Base-by-base conservation (phyloP, 441 rosid genomes). In the Erodium trifolium region DNA sequence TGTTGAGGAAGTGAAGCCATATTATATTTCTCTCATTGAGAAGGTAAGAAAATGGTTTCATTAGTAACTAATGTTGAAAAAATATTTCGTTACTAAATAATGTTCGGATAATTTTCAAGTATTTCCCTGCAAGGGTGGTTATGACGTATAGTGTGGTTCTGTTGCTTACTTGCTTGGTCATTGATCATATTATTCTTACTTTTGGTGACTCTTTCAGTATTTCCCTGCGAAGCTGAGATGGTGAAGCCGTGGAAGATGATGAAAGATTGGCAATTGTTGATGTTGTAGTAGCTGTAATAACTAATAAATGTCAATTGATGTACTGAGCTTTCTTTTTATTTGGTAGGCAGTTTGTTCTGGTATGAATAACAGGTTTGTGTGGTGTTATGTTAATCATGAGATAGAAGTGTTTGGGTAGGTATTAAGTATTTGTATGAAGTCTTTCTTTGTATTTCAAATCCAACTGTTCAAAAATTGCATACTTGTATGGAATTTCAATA, bases 1-100 rank as follows among this genome's bases (percentile, higher is more conserved):
- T 69, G 91, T 12, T 90, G 91, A 88, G 76, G 82, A 84, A 57
- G 97, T 91, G 53, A 90, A 86, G 72, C 97, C 97, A 2, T 91
- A 88, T 72, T 89, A 89, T 64, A 81, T 82, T 31, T 85, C 92
- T 74, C 96, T 93, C 8, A 84, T 93, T 19, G 71, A 81, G 19
- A 93, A 88, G 86, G 98, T 89, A 59, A 59, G 1, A 3, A 47
- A 23, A 23, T 23, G 49, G 0, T 9, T 10, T 43, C 49, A 43
- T 43, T 43, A 10, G 12, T 10, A 11, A 10, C 41, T 37, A 37
- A 37, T 31, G 34, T 31, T 31, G 3, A 31, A 31, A 31, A 31
- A 31, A 2, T 0, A 31, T 31, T 31, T 31, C 4, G 1, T 31
- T 31, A 31, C 34, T 31, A 31, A 3, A 2, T 39, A 6, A 6